A percentile compares a stretch with the other conserved stretches of the same genome.
These are phyloP conservation scores for Oryza punctata DNA, from an alignment of 176 grass and related monocot genomes.

Conservation along the genomic window DNA sequence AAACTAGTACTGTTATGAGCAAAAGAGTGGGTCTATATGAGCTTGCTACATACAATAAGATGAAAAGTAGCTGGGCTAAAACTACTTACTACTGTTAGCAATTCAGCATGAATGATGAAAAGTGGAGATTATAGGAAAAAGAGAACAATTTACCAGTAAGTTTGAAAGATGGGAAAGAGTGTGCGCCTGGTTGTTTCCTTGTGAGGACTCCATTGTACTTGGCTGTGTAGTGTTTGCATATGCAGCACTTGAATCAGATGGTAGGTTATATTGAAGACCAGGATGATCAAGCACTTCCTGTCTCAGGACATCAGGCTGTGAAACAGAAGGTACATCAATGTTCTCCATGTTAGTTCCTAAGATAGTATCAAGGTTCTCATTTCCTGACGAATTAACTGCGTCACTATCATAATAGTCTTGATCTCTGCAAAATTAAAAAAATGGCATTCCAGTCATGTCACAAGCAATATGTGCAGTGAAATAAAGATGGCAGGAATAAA, in stretches of 20 bases:
- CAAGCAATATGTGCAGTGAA: background rate
- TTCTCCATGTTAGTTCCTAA: conserved; percentile 61
- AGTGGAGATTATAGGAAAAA: background rate
- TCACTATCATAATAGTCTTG: conserved; percentile 67
- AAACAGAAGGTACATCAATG: conserved; percentile 69
- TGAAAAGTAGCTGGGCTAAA: too few species aligned
- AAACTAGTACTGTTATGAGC: too few species aligned
- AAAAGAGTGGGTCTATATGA: too few species aligned
- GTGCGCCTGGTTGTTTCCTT: conserved; percentile 74
- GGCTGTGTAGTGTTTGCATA: conserved; percentile 61
- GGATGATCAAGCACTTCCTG: conserved; percentile 65
- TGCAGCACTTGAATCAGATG: conserved; percentile 68
- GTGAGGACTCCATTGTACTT: conserved; percentile 59
- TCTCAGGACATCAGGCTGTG: conserved; percentile 67
- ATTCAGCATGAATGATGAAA: background rate
- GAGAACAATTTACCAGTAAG: conserved; percentile 58
- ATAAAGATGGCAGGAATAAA: conserved; percentile 10
- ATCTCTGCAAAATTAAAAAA: conserved; percentile 56
- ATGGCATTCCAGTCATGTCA: conserved; percentile 5
- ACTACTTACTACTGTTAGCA: background rate
- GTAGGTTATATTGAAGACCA: conserved; percentile 76
- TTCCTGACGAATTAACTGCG: conserved; percentile 43
- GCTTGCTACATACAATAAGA: too few species aligned
- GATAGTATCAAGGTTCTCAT: conserved; percentile 55
- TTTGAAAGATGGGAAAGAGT: conserved; percentile 82